Evolutionary conservation across 2,329 filamentous ascomycete genomes (phyloP), one percentile per base, ranked within the genome.

Genomic region (Pyricularia grisea): DNA sequence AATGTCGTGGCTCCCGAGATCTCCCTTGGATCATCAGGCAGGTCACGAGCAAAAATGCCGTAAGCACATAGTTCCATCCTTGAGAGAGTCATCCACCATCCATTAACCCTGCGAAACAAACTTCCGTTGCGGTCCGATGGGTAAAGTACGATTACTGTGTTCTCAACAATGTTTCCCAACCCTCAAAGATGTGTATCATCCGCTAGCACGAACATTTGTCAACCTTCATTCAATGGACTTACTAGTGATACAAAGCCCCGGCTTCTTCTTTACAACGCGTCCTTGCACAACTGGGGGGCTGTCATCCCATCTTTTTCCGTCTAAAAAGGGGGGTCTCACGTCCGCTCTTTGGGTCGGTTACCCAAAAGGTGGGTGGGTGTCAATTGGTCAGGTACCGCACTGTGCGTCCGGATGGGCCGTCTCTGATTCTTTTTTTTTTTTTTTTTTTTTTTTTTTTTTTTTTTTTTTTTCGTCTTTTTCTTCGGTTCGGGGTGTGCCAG

Each of bases 371-470:
- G 42, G 42, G 20, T 50, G 36, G 42, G 65, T 67, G 65, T 28
- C n/a, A 42, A 67, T 20, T 30, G 65, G 11, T 27, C 65, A 67
- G 65, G 65, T 67, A 67, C 65, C 65, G 65, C 65, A 67, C 65
- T 67, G 65, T 67, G 65, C 12, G 17, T 14, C 65, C 42, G 33
- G 33, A 30, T 67, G 27, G 42, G 36, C 36, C 64, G 30, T 31
- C 30, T n/a, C n/a, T n/a, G n/a, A n/a, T n/a, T 65, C 20, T 23
- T 23, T 23, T 17, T 61, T 3, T 27, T 7, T 30, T 3, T 30
- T 30, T 36, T 3, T 14, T 14, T 36, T 36, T 36, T 36, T 36
- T 36, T 36, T 36, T 14, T 36, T 36, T 36, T 14, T 36, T 14
- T 36, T 14, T 36, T 36, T 36, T 14, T 36, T 6, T 11, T 33